Evolutionary conservation across 139 green algal genomes (phyloP).

Genomic region (Nannochloris sp.): DNA sequence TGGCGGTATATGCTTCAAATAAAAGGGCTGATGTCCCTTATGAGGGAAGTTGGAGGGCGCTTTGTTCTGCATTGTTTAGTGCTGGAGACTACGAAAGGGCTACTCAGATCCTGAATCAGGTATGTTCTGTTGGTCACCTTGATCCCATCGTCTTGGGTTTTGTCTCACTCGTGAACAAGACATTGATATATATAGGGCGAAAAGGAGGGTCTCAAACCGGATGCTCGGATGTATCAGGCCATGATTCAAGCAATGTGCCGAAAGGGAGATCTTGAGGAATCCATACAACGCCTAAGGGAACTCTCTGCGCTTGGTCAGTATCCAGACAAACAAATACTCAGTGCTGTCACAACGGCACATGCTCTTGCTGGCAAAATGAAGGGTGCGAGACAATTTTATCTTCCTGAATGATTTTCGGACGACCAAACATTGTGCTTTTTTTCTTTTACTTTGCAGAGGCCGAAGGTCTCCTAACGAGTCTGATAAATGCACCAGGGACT

Average conservation of each 20-base stretch:
- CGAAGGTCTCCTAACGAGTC: background rate
- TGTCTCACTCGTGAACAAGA: background rate
- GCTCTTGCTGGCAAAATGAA: slow-evolving; percentile 5
- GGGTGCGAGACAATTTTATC: background rate
- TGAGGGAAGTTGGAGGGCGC: background rate
- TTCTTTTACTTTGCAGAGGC: slow-evolving; percentile 4
- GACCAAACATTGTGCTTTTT: background rate
- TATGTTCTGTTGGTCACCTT: background rate
- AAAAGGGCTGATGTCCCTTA: background rate
- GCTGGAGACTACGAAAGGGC: background rate
- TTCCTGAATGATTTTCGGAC: background rate
- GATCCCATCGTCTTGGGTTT: no score
- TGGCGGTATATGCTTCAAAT: slow-evolving; percentile 14
- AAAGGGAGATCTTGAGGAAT: background rate
- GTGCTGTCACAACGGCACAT: background rate
- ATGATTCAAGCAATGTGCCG: slow-evolving; percentile 4
- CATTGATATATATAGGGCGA: background rate
- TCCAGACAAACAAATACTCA: background rate
- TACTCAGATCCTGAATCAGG: background rate
- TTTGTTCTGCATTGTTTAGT: background rate
- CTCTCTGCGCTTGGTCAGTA: background rate
- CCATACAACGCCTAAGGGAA: background rate
- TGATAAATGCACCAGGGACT: background rate
- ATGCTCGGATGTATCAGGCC: slow-evolving; percentile 4
- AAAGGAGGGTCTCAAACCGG: slow-evolving; percentile 6